phyloP scores from a whole-genome alignment of 768 basidiomycete species.

The Macrolepiota dolichaula region DNA sequence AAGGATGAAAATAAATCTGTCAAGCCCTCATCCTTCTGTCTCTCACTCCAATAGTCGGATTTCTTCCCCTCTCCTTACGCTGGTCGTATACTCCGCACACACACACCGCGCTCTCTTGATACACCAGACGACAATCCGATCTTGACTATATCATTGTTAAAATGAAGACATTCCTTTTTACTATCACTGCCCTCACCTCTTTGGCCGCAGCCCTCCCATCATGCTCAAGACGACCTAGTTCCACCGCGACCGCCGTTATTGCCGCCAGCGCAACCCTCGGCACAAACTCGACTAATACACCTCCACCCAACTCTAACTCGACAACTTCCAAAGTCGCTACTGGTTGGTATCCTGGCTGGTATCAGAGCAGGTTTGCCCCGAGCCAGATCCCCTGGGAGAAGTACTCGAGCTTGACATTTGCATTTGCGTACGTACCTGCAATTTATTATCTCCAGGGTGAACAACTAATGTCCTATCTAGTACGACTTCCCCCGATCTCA shows the following conservation, averaged over 20 bases:
- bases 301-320: background rate
- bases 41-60: background rate
- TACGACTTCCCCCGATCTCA: constrained; percentile 23
- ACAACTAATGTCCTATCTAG: background rate
- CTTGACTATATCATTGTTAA: background rate
- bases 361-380: constrained; percentile 42
- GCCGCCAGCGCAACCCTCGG: background rate
- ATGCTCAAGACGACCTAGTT: background rate
- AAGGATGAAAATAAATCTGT: background rate
- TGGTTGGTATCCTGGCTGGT: constrained; percentile 71
- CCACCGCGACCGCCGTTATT: background rate
- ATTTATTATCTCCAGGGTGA: background rate
- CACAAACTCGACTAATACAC: background rate
- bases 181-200: background rate
- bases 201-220: background rate
- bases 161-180: constrained; percentile 4
- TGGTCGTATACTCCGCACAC: background rate
- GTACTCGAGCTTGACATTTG: constrained; percentile 67
- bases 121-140: background rate
- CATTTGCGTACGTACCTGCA: constrained; percentile 59
- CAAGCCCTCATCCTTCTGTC: too few species aligned
- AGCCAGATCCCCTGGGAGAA: constrained; percentile 58
- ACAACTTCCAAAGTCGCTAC: constrained; percentile 30
- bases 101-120: background rate
- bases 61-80: background rate